These are phyloP conservation scores for Pleurotus salmoneostramineus DNA, from an alignment of 768 basidiomycete genomes.

Conservation along the genomic window DNA sequence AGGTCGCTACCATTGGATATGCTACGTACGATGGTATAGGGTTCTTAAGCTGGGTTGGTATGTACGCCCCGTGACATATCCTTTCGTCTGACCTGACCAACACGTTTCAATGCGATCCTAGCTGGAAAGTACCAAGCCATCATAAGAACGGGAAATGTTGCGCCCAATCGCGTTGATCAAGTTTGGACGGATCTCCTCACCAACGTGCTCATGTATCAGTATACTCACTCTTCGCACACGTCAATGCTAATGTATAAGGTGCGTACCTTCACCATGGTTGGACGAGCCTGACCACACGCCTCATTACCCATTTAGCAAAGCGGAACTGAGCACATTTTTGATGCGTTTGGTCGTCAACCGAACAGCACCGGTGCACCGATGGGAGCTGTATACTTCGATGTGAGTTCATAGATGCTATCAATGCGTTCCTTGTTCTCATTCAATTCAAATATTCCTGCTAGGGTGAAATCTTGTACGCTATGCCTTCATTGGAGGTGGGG, in stretches of 20 bases:
- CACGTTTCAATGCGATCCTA: background rate
- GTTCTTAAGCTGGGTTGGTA: conserved; percentile 4
- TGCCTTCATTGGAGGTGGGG: background rate
- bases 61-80: background rate
- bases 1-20: conserved; percentile 3
- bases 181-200: conserved; percentile 3
- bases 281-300: too few species aligned
- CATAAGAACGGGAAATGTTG: background rate
- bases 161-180: background rate
- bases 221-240: background rate
- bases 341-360: background rate
- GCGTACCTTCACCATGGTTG: background rate
- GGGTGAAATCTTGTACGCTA: conserved; percentile 3
- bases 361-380: background rate
- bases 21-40: conserved; percentile 3
- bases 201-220: conserved; percentile 4
- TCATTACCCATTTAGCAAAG: background rate
- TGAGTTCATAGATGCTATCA: background rate
- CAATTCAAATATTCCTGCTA: background rate
- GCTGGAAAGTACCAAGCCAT: background rate
- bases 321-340: conserved; percentile 2
- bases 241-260: conserved; percentile 6
- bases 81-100: background rate
- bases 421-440: background rate
- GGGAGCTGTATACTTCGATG: conserved; percentile 1